Conservation (phyloP, 768 basidiomycete genomes). For the Rhodotorula graminis region DNA sequence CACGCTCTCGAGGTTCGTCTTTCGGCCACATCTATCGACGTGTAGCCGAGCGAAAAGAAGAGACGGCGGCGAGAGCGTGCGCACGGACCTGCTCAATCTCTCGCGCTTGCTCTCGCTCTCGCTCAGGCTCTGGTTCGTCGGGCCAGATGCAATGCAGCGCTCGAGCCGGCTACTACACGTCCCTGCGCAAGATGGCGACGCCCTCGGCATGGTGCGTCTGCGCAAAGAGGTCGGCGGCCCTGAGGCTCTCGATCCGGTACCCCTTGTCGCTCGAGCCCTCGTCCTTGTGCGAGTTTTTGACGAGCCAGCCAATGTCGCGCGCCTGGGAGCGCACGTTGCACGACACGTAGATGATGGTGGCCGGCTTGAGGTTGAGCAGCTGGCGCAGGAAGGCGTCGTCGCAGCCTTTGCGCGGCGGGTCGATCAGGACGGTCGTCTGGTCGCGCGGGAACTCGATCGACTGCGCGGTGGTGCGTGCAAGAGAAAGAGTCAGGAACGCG, state of each 20-base stretch:
- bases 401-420: constrained; percentile 94
- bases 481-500: background rate
- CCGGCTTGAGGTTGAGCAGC: constrained; percentile 63
- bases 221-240: constrained; percentile 92
- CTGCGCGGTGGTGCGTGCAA: constrained; percentile 10
- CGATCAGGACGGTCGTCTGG: constrained; percentile 67
- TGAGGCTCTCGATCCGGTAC: constrained; percentile 74
- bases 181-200: constrained; percentile 49
- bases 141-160: no score
- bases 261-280: constrained; percentile 47
- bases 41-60: no score
- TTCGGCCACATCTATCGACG: no score
- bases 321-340: constrained; percentile 45
- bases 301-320: constrained; percentile 72
- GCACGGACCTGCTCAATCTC: no score
- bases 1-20: no score
- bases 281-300: constrained; percentile 52
- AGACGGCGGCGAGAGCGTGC: no score
- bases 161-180: constrained; percentile 1
- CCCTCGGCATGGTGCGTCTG: constrained; percentile 93
- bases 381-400: constrained; percentile 59
- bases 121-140: no score
- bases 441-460: constrained; percentile 57
- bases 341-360: constrained; percentile 53
- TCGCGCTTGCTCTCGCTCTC: background rate